Evolutionary conservation across 2,329 filamentous ascomycete species (phyloP).

Genomic region (Clarireedia paspali): DNA sequence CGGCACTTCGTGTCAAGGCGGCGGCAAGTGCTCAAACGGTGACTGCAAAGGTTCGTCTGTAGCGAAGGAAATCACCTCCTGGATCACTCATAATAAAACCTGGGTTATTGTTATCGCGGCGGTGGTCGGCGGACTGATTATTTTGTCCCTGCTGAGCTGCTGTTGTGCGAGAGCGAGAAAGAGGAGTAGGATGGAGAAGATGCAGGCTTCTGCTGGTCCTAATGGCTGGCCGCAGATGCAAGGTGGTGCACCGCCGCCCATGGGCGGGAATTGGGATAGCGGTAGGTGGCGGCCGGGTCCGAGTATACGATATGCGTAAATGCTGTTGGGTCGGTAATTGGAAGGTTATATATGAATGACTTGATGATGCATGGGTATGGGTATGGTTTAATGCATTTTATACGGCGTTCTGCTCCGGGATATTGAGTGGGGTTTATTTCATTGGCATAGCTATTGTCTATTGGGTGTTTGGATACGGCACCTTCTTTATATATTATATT

Average conservation of each 20-base stretch:
- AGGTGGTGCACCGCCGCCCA: conserved; percentile 3
- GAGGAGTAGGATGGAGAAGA: conserved; percentile 4
- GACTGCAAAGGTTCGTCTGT: conserved; percentile 65
- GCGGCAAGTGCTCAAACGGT: conserved; percentile 73
- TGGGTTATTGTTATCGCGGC: conserved; percentile 75
- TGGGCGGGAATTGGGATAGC: too few species aligned
- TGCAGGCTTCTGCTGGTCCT: conserved; percentile 4
- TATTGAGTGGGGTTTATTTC: too few species aligned
- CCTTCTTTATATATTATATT: too few species aligned
- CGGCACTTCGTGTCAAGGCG: conserved; percentile 75
- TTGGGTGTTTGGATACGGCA: too few species aligned
- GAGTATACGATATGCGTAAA: neutral
- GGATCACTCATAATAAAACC: conserved; percentile 69
- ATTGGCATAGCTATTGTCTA: too few species aligned
- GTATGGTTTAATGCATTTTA: too few species aligned
- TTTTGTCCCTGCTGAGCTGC: conserved; percentile 64
- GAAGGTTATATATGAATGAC: neutral
- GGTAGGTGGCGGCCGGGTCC: neutral
- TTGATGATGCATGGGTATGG: too few species aligned
- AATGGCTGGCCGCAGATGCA: conserved; percentile 8
- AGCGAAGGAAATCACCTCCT: conserved; percentile 61
- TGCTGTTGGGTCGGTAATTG: neutral
- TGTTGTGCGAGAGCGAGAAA: conserved; percentile 46
- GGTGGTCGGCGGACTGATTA: conserved; percentile 63
- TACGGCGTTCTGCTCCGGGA: too few species aligned